A percentile compares a stretch with the other conserved stretches of the same genome.
phyloP scores from a whole-genome alignment of 441 rosid species.

The Erodium trifolium region DNA sequence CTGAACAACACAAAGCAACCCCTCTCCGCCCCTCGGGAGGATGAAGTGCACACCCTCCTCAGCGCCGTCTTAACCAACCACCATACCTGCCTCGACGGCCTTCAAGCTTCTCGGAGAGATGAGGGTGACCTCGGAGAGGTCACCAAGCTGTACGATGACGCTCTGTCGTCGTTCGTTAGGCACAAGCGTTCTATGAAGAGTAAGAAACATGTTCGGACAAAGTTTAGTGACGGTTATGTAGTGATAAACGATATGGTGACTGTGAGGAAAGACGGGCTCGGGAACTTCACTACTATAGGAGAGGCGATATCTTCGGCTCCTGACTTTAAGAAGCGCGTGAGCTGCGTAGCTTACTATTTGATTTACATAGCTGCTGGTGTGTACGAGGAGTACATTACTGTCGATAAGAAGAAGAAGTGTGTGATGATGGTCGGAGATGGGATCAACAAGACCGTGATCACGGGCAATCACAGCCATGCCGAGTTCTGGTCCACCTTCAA shows the following conservation, averaged over 20 bases:
- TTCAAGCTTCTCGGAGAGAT: not conserved
- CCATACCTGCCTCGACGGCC: slow-evolving; percentile 35
- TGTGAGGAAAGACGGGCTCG: slow-evolving; percentile 36
- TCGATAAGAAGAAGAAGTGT: slow-evolving; percentile 32
- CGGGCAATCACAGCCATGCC: slow-evolving; percentile 31
- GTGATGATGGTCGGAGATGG: slow-evolving; percentile 46
- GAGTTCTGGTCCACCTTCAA: slow-evolving; percentile 50
- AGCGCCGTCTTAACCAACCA: slow-evolving; percentile 54
- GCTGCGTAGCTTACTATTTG: slow-evolving; percentile 28
- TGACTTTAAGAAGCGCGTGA: slow-evolving; percentile 15
- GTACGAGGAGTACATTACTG: slow-evolving; percentile 42
- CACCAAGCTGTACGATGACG: too few relatives aligned
- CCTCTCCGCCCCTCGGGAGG: slow-evolving; percentile 22
- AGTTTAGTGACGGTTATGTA: slow-evolving; percentile 11
- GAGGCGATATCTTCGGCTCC: slow-evolving; percentile 52
- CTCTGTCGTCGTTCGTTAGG: not conserved
- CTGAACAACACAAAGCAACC: slow-evolving; percentile 15
- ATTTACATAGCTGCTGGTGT: slow-evolving; percentile 46
- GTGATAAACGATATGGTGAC: slow-evolving; percentile 34
- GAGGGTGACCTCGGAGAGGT: too few relatives aligned
- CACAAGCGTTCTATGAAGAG: not conserved
- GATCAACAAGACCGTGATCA: slow-evolving; percentile 38
- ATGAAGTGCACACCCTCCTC: slow-evolving; percentile 36
- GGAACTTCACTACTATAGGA: slow-evolving; percentile 33
- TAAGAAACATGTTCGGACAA: too few relatives aligned